Base-by-base conservation (phyloP, 129 eudicot genomes). In the carrot (Daucus carota) region DNA sequence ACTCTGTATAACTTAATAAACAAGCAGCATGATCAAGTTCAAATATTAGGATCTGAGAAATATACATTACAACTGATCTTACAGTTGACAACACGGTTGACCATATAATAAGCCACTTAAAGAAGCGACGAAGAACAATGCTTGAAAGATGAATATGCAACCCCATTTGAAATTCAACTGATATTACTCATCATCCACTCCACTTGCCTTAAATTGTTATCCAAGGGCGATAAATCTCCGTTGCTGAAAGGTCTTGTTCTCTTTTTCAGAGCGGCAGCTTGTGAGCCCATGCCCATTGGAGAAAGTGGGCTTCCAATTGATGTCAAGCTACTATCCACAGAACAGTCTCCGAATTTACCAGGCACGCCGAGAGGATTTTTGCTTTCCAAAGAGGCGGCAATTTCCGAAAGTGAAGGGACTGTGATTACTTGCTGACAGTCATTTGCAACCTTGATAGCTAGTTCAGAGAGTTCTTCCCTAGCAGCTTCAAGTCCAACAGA, bases 401-500 rank as follows among this genome's bases (percentile, higher is more conserved):
- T 73, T 15, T 88, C 88, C 0, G 84, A 77, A 40, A 81, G 83
- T 33, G 87, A 83, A 57, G 92, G 81, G 18, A 83, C 81, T 26
- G 93, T 74, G 29, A 77, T 70, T 74, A 62, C 80, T n/a, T 84
- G 82, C 1, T 83, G 83, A 26, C 80, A 81, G 75, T 88, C 88
- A 47, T 84, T 83, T 67, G 96, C 86, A 76, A 83, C 95, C 81
- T 89, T 89, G 86, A 89, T 86, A 47, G 93, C 91, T 22, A 88
- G 88, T 45, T 90, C 90, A 0, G 95, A 90, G 34, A 86, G 85
- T 83, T 92, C 90, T 54, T 86, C 87, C 33, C 91, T 73, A 28
- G 92, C 92, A 31, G 93, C 90, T 70, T 93, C 95, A 41, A 86
- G 77, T 36, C 91, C 91, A 32, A 91, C 85, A 0, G 90, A 76